A percentile compares a stretch with the other conserved stretches of the same genome.
Conservation (phyloP, 306 rosid genomes). For the Quercus variabilis region DNA sequence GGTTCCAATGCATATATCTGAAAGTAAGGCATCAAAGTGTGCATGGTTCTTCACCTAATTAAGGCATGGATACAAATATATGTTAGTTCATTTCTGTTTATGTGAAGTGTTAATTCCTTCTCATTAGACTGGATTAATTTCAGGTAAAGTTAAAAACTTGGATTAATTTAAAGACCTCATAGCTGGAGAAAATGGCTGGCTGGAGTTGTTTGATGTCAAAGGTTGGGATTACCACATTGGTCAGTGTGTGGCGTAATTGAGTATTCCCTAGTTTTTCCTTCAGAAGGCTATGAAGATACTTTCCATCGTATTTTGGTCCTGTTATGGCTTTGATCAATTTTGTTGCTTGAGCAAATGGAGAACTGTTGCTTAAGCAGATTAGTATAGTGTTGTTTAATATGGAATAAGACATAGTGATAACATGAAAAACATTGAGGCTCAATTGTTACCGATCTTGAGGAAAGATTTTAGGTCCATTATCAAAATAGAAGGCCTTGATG, state of each 20-base stretch:
- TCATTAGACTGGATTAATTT: too few relatives aligned
- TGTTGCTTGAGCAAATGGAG: background rate
- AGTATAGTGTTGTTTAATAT: background rate
- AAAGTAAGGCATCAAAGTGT: slow-evolving; percentile 27
- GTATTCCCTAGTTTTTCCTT: slow-evolving; percentile 30
- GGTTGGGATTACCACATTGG: slow-evolving; percentile 42
- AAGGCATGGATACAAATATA: background rate
- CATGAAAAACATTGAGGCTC: too few relatives aligned
- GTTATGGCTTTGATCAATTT: background rate
- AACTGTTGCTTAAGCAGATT: background rate
- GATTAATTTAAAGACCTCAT: slow-evolving; percentile 23
- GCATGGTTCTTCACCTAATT: slow-evolving; percentile 20
- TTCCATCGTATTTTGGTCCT: slow-evolving; percentile 45
- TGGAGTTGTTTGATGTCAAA: slow-evolving; percentile 44
- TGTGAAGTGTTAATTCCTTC: too few relatives aligned
- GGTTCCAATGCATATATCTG: slow-evolving; percentile 48
- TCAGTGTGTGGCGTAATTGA: slow-evolving; percentile 24
- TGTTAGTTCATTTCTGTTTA: too few relatives aligned
- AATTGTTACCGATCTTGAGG: slow-evolving; percentile 29
- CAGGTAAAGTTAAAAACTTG: too few relatives aligned
- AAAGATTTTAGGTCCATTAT: slow-evolving; percentile 39
- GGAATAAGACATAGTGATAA: background rate
- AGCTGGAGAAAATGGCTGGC: slow-evolving; percentile 38
- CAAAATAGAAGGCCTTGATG: slow-evolving; percentile 30
- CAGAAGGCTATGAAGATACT: slow-evolving; percentile 29